These are phyloP conservation scores for Endocalyx cinctus DNA, from an alignment of 2,329 filamentous ascomycete genomes.

Conservation along the genomic window DNA sequence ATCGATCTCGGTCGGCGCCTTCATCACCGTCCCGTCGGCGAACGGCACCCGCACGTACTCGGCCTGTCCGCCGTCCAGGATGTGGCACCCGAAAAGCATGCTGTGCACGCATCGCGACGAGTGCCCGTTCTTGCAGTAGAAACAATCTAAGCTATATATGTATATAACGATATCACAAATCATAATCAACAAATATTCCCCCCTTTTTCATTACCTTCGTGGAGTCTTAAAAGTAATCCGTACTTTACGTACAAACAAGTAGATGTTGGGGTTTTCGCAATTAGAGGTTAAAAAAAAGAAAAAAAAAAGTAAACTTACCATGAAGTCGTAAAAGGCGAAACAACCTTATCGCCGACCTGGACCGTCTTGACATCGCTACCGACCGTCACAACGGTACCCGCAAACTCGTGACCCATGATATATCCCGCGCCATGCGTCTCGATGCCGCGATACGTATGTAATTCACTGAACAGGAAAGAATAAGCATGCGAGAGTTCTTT, in stretches of 20 bases:
- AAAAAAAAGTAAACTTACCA: conserved; percentile 51
- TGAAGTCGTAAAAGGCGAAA: conserved; percentile 77
- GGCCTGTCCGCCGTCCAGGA: conserved; percentile 74
- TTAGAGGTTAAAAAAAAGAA: not conserved
- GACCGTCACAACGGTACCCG: conserved; percentile 65
- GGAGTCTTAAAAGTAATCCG: no score
- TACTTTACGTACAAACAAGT: no score
- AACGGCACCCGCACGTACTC: conserved; percentile 78
- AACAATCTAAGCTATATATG: conserved; percentile 59
- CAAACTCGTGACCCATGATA: conserved; percentile 82
- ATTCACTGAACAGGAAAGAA: conserved; percentile 52
- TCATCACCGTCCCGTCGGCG: conserved; percentile 76
- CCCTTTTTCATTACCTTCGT: not conserved
- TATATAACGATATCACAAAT: not conserved
- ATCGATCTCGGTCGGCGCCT: conserved; percentile 65
- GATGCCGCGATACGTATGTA: conserved; percentile 82
- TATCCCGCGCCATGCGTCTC: conserved; percentile 62
- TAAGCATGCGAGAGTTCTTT: not conserved
- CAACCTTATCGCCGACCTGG: conserved; percentile 70
- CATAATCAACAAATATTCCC: no score
- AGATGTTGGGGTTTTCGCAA: not conserved
- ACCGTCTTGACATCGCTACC: conserved; percentile 66
- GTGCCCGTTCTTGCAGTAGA: conserved; percentile 75
- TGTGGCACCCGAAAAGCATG: conserved; percentile 64
- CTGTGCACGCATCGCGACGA: conserved; percentile 72